phyloP scores from a whole-genome alignment of 805 yeast species.

The Pichia rugopelliculosa region DNA sequence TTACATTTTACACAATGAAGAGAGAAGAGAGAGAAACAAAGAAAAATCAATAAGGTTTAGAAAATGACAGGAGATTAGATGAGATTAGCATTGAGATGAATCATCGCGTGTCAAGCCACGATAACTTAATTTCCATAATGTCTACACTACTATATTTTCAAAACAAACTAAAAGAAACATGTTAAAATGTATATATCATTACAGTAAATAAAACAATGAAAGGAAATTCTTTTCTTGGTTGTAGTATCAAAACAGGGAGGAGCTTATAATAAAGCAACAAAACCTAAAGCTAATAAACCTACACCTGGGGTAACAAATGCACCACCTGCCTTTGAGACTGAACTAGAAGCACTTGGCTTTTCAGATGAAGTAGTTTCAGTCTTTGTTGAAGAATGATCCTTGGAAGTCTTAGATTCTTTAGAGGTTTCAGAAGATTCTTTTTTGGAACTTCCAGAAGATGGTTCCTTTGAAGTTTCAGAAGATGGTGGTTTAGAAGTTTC shows the following conservation, averaged over 20 bases:
- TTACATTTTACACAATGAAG: no score
- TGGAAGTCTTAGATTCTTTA: background rate
- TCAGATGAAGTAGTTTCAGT: background rate
- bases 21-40: no score
- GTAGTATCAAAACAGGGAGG: background rate
- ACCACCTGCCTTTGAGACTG: slow-evolving; percentile 13
- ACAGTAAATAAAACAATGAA: background rate
- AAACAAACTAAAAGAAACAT: no score
- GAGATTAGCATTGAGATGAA: no score
- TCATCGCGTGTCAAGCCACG: no score
- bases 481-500: slow-evolving; percentile 5
- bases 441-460: no score
- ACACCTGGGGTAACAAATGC: slow-evolving; percentile 14
- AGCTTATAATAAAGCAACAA: slow-evolving; percentile 20
- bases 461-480: background rate
- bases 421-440: slow-evolving; percentile 6
- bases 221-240: no score
- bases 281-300: slow-evolving; percentile 16
- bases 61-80: no score
- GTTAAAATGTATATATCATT: background rate
- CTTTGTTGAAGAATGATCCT: slow-evolving; percentile 8
- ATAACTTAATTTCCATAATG: no score
- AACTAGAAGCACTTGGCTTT: slow-evolving; percentile 8
- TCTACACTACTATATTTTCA: no score
- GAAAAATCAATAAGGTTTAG: no score